These are phyloP conservation scores for Diaporthe longicolla DNA, from an alignment of 2,329 filamentous ascomycete genomes.

Conservation along the genomic window DNA sequence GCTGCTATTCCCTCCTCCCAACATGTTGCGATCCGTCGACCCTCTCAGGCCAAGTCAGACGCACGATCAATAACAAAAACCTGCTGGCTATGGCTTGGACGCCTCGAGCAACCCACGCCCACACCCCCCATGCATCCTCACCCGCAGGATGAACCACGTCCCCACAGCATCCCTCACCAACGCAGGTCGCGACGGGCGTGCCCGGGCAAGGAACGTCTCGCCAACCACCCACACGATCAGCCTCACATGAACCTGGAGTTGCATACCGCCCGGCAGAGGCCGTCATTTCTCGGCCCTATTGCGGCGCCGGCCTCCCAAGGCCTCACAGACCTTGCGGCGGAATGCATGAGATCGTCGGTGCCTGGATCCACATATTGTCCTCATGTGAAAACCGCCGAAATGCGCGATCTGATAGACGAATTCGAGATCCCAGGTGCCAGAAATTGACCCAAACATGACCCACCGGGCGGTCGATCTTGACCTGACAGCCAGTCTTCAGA, in stretches of 20 bases:
- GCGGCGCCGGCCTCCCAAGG: not conserved
- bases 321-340: not conserved
- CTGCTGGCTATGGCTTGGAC: not conserved
- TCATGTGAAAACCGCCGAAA: not conserved
- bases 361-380: not conserved
- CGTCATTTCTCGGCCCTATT: constrained; percentile 21
- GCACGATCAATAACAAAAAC: not conserved
- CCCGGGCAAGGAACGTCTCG: not conserved
- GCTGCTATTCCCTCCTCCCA: too few relatives aligned
- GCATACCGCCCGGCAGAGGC: not conserved
- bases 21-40: not conserved
- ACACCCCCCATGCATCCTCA: too few relatives aligned
- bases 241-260: not conserved
- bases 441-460: not conserved
- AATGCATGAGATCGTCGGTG: not conserved
- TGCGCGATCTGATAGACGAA: not conserved
- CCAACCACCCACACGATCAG: not conserved
- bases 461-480: not conserved
- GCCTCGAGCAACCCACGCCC: not conserved
- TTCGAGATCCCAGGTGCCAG: not conserved
- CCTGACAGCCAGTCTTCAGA: not conserved
- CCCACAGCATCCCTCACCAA: not conserved
- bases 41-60: not conserved
- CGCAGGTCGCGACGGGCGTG: not conserved
- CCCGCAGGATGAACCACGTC: not conserved